Conservation (phyloP, 495 filamentous ascomycete genomes). For the Haplographium delicatum region DNA sequence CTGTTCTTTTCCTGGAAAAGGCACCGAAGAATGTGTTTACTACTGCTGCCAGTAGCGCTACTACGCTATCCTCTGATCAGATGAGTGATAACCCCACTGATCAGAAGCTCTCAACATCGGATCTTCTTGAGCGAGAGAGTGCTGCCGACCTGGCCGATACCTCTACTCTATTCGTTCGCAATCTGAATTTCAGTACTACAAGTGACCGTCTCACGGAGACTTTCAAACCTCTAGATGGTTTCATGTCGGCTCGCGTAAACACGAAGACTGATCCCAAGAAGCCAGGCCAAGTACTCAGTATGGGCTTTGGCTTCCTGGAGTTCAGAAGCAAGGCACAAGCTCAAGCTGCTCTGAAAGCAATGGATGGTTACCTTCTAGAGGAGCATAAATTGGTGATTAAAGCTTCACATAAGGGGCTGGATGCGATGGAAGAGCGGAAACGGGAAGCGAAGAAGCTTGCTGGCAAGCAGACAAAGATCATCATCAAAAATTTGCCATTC, state of each 20-base stretch:
- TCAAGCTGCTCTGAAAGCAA: slow-evolving; percentile 67
- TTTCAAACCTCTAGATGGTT: slow-evolving; percentile 79
- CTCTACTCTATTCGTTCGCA: slow-evolving; percentile 83
- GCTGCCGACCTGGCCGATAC: slow-evolving; percentile 52
- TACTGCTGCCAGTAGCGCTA: slow-evolving; percentile 29
- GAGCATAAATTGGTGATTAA: slow-evolving; percentile 79
- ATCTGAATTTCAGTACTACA: slow-evolving; percentile 88
- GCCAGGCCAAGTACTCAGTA: slow-evolving; percentile 76
- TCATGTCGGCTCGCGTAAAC: slow-evolving; percentile 77
- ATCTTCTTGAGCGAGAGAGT: slow-evolving; percentile 53
- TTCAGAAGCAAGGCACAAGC: slow-evolving; percentile 75
- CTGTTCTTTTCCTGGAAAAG: slow-evolving; percentile 89
- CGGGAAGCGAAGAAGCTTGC: slow-evolving; percentile 72
- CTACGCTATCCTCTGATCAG: slow-evolving; percentile 19
- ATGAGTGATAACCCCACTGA: slow-evolving; percentile 15
- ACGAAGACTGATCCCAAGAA: slow-evolving; percentile 83
- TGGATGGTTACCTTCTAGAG: slow-evolving; percentile 84
- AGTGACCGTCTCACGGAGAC: slow-evolving; percentile 63
- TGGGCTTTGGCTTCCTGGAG: slow-evolving; percentile 95
- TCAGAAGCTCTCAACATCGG: slow-evolving; percentile 32
- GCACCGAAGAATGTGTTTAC: slow-evolving; percentile 79
- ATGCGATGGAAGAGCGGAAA: slow-evolving; percentile 80
- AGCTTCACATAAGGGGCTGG: slow-evolving; percentile 74
- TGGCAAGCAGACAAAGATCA: slow-evolving; percentile 76
- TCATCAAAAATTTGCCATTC: slow-evolving; percentile 98